These are phyloP conservation scores for Cardamine resedifolia DNA, from an alignment of 345 rosid genomes.

Conservation along the genomic window DNA sequence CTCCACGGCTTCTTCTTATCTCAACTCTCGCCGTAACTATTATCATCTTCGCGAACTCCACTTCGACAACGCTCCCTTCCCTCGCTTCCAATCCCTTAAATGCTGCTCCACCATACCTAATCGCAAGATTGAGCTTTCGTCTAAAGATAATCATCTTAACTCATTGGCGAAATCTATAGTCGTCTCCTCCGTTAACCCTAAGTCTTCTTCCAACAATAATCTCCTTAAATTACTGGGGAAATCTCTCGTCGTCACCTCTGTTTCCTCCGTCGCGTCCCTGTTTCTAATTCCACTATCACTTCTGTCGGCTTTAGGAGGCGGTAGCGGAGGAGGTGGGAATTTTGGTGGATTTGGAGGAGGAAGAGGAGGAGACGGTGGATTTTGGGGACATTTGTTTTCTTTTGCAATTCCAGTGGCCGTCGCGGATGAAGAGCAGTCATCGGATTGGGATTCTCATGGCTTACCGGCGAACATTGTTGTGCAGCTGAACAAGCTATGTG, in stretches of 20 bases:
- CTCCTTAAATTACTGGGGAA: conserved; percentile 43
- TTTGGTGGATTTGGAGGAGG: conserved; percentile 47
- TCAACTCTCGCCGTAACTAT: background rate
- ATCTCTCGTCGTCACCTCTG: conserved; percentile 35
- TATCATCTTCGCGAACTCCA: conserved; percentile 3
- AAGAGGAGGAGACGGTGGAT: conserved; percentile 47
- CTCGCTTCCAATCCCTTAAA: conserved; percentile 29
- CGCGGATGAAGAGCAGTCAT: conserved; percentile 58
- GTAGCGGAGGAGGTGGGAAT: background rate
- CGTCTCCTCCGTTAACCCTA: background rate
- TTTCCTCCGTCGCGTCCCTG: conserved; percentile 42
- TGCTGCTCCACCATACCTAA: conserved; percentile 18
- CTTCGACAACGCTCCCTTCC: conserved; percentile 1
- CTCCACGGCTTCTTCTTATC: background rate
- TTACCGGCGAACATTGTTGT: conserved; percentile 71
- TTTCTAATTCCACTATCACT: conserved; percentile 31
- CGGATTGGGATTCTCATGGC: conserved; percentile 84
- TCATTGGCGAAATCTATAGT: background rate
- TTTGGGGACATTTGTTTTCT: conserved; percentile 55
- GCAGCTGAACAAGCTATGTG: conserved; percentile 73
- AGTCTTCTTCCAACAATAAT: background rate
- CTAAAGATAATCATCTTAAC: background rate
- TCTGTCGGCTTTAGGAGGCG: background rate
- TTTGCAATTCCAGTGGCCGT: conserved; percentile 42
- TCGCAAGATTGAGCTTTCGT: background rate